phyloP scores from a whole-genome alignment of 495 filamentous ascomycete species.

The Venustampulla echinocandica region DNA sequence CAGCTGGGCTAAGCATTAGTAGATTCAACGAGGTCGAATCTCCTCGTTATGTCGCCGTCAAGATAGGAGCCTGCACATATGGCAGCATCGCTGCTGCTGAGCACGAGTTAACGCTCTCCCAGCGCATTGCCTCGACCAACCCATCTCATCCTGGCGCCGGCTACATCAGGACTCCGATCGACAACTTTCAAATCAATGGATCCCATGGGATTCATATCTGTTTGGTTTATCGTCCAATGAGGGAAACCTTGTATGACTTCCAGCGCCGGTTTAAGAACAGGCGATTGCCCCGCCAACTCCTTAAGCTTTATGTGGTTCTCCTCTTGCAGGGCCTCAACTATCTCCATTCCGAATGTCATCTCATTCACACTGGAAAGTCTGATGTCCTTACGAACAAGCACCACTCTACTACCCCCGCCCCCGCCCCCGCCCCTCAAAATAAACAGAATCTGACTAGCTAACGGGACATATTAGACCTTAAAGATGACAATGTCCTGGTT shows the following conservation, averaged over 20 bases:
- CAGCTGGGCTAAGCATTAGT: background rate
- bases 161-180: conserved; percentile 26
- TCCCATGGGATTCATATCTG: conserved; percentile 20
- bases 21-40: conserved; percentile 24
- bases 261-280: background rate
- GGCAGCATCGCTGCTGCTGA: conserved; percentile 23
- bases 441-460: background rate
- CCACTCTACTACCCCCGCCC: no score
- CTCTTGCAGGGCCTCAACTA: background rate
- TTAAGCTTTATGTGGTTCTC: background rate
- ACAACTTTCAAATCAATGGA: conserved; percentile 30
- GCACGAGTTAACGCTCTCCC: conserved; percentile 32
- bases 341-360: conserved; percentile 1
- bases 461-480: background rate
- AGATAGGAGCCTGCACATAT: conserved; percentile 24
- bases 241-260: background rate
- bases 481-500: background rate
- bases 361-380: background rate
- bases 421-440: no score
- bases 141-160: conserved; percentile 28
- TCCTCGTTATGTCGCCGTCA: conserved; percentile 30
- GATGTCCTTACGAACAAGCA: background rate
- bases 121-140: conserved; percentile 27
- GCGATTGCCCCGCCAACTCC: background rate
- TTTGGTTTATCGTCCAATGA: background rate